phyloP scores from a whole-genome alignment of 192 early-diverging fungal species.

The Rhizophagus sp. region DNA sequence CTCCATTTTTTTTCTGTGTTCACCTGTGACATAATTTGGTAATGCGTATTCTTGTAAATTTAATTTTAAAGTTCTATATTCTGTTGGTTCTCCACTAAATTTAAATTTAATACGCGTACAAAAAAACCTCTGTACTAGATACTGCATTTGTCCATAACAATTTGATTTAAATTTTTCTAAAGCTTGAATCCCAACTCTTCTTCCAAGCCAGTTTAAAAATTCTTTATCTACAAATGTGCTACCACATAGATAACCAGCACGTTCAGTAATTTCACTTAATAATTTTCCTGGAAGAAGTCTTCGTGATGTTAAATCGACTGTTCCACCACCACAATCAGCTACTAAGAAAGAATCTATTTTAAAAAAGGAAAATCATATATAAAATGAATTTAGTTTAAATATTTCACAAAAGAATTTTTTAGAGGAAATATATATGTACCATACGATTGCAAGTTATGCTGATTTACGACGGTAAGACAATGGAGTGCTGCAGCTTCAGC shows the following conservation, averaged over 20 bases:
- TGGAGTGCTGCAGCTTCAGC: slow-evolving; percentile 10
- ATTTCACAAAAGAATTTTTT: neutral
- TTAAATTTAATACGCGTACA: slow-evolving; percentile 3
- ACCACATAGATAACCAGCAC: slow-evolving; percentile 17
- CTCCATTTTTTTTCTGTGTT: slow-evolving; percentile 34
- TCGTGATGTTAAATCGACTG: slow-evolving; percentile 44
- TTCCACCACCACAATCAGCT: slow-evolving; percentile 47
- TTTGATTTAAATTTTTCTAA: slow-evolving; percentile 12
- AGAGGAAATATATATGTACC: neutral
- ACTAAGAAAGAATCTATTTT: slow-evolving; percentile 38
- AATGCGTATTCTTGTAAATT: slow-evolving; percentile 3
- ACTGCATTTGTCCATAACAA: slow-evolving; percentile 15
- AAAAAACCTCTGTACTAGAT: slow-evolving; percentile 17
- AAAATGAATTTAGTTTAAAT: too few relatives aligned
- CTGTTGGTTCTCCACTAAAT: neutral
- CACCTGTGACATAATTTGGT: slow-evolving; percentile 25
- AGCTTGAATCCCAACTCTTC: slow-evolving; percentile 14
- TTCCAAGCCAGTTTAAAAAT: slow-evolving; percentile 10
- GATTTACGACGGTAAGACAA: neutral
- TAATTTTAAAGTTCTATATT: neutral
- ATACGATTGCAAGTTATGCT: neutral
- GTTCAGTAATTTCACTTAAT: slow-evolving; percentile 32
- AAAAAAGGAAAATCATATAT: neutral
- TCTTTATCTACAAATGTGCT: slow-evolving; percentile 8
- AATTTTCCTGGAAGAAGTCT: neutral